Percentiles rank a stretch among this genome's conserved stretches.
Conservation (phyloP, 2,329 filamentous ascomycete species). For the Fusarium vanettenii region DNA sequence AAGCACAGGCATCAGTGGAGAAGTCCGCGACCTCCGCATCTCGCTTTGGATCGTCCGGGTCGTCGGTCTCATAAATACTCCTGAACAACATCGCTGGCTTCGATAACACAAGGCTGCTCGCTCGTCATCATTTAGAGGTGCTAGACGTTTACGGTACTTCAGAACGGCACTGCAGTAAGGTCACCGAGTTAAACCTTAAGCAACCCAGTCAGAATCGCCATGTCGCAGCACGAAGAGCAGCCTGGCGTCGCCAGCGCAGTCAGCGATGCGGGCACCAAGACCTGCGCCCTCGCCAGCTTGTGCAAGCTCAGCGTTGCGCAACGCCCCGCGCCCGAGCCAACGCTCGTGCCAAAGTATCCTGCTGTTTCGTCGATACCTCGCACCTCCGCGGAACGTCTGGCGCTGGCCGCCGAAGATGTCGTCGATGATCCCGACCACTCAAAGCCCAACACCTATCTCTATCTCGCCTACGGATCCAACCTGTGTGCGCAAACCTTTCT, state of each 20-base stretch:
- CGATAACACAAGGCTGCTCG: neutral
- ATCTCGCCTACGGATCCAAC: conserved; percentile 94
- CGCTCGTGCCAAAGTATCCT: conserved; percentile 37
- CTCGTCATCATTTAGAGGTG: neutral
- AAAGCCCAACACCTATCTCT: conserved; percentile 69
- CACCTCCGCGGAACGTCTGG: conserved; percentile 46
- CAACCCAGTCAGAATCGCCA: conserved; percentile 5
- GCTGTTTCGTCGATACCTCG: conserved; percentile 48
- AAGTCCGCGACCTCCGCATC: conserved; percentile 28
- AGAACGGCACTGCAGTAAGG: neutral
- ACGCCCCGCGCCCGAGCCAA: conserved; percentile 26
- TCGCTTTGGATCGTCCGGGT: conserved; percentile 4
- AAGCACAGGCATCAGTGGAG: neutral
- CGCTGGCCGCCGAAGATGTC: conserved; percentile 43
- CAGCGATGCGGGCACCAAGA: neutral
- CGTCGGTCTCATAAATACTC: conserved; percentile 9
- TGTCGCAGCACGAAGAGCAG: conserved; percentile 21
- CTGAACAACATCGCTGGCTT: neutral
- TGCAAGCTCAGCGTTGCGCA: conserved; percentile 40
- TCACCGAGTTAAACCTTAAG: conserved; percentile 21
- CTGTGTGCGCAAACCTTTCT: conserved; percentile 83
- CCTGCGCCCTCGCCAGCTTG: conserved; percentile 32
- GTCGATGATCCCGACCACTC: conserved; percentile 37
- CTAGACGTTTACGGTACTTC: neutral
- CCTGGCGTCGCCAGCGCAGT: conserved; percentile 1